Percentiles rank a stretch among this genome's conserved stretches.
Conservation (phyloP, 257 asterid species). For the Solanum piurae region DNA sequence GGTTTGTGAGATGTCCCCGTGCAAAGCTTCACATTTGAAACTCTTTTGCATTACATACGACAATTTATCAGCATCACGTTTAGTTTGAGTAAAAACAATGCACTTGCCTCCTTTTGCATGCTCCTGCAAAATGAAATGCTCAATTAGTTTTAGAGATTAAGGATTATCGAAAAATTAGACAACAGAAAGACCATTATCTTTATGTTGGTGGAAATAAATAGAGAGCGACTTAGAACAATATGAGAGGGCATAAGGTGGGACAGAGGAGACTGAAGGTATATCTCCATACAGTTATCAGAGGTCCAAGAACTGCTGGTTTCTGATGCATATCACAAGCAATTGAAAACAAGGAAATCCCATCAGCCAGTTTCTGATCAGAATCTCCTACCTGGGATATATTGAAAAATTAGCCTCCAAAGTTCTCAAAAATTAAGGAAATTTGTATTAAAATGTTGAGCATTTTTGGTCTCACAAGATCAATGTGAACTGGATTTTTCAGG, state of each 20-base stretch:
- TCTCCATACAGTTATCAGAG: constrained; percentile 56
- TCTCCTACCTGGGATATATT: constrained; percentile 76
- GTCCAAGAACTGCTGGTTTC: constrained; percentile 68
- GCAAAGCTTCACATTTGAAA: constrained; percentile 80
- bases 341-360: constrained; percentile 67
- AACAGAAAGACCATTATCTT: background rate
- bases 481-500: constrained; percentile 56
- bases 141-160: background rate
- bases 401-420: background rate
- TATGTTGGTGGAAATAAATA: background rate
- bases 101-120: constrained; percentile 96
- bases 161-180: background rate
- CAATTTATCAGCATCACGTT: constrained; percentile 89
- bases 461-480: constrained; percentile 69
- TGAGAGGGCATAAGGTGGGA: background rate
- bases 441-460: background rate
- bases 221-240: background rate
- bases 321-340: constrained; percentile 54
- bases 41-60: constrained; percentile 51
- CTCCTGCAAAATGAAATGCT: constrained; percentile 31
- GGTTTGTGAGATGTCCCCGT: constrained; percentile 84
- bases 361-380: constrained; percentile 82
- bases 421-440: background rate
- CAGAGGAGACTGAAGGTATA: background rate
- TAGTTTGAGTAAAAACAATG: constrained; percentile 90